A percentile compares a stretch with the other conserved stretches of the same genome.
These are phyloP conservation scores for Suillus plorans DNA, from an alignment of 768 basidiomycete genomes.

Conservation along the genomic window DNA sequence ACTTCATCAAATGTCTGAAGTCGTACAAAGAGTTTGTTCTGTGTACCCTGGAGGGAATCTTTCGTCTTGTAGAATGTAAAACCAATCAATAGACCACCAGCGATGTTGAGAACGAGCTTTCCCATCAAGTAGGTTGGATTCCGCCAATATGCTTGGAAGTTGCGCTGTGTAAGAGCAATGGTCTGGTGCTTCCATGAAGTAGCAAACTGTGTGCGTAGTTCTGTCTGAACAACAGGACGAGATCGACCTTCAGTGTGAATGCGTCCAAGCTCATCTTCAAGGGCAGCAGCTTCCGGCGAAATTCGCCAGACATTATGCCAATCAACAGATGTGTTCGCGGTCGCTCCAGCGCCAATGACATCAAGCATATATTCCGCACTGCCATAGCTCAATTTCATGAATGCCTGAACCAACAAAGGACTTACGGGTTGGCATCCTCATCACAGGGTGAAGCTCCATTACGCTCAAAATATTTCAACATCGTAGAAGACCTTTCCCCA, in stretches of 20 bases:
- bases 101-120: slow-evolving; percentile 54
- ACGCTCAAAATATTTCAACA: slow-evolving; percentile 76
- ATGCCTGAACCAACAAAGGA: slow-evolving; percentile 48
- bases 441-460: slow-evolving; percentile 67
- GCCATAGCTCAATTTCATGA: slow-evolving; percentile 42
- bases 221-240: slow-evolving; percentile 36
- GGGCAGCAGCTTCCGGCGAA: slow-evolving; percentile 42
- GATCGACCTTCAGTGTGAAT: slow-evolving; percentile 51
- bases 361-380: slow-evolving; percentile 68
- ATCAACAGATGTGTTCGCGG: slow-evolving; percentile 50
- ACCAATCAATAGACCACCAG: slow-evolving; percentile 54
- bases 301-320: slow-evolving; percentile 66
- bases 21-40: slow-evolving; percentile 66
- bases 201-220: slow-evolving; percentile 47
- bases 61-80: slow-evolving; percentile 65
- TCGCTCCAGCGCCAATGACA: slow-evolving; percentile 73
- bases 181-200: slow-evolving; percentile 54
- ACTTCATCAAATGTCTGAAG: slow-evolving; percentile 5
- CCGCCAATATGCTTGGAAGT: slow-evolving; percentile 49
- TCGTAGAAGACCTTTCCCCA: slow-evolving; percentile 55
- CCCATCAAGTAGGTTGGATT: slow-evolving; percentile 60
- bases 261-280: slow-evolving; percentile 40
- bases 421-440: slow-evolving; percentile 64
- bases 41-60: slow-evolving; percentile 53
- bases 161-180: slow-evolving; percentile 43